phyloP scores from a whole-genome alignment of 768 basidiomycete genomes.

The Hygrophoropsis aurantiaca region DNA sequence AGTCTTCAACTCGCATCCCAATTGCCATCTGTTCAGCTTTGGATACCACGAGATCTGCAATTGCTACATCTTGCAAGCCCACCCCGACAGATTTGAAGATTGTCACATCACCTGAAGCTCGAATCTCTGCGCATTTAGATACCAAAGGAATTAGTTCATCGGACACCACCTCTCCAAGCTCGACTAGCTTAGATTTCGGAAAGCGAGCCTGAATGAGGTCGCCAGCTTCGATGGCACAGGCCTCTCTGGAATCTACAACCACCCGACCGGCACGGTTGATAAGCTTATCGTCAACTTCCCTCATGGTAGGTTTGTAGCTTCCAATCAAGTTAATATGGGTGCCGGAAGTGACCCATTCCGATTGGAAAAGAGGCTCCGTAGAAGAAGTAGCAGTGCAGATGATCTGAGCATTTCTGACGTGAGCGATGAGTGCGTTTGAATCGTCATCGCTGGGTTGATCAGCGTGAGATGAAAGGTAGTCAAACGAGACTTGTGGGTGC shows the following conservation, averaged over 20 bases:
- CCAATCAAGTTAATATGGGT: slow-evolving; percentile 78
- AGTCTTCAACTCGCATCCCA: slow-evolving; percentile 49
- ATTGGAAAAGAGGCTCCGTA: slow-evolving; percentile 66
- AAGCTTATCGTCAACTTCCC: slow-evolving; percentile 64
- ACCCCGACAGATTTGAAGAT: slow-evolving; percentile 90
- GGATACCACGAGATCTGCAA: slow-evolving; percentile 66
- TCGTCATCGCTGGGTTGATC: too few relatives aligned
- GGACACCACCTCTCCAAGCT: slow-evolving; percentile 66
- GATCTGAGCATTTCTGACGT: slow-evolving; percentile 32
- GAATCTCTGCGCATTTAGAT: slow-evolving; percentile 10
- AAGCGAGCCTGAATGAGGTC: slow-evolving; percentile 67
- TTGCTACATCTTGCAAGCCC: slow-evolving; percentile 85
- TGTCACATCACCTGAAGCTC: slow-evolving; percentile 50
- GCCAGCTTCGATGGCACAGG: slow-evolving; percentile 77
- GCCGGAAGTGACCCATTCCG: slow-evolving; percentile 56
- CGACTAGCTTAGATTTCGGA: slow-evolving; percentile 43
- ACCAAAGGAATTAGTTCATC: slow-evolving; percentile 7
- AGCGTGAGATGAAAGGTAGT: slow-evolving; percentile 5
- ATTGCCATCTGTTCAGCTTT: slow-evolving; percentile 53
- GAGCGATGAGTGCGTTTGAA: slow-evolving; percentile 5
- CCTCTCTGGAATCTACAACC: slow-evolving; percentile 73
- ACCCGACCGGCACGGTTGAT: slow-evolving; percentile 55
- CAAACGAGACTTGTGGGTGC: slow-evolving; percentile 25
- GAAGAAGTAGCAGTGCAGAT: slow-evolving; percentile 79
- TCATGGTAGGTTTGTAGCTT: slow-evolving; percentile 81